phyloP scores from a whole-genome alignment of 2,329 filamentous ascomycete species.

The Hirsutella thompsonii region DNA sequence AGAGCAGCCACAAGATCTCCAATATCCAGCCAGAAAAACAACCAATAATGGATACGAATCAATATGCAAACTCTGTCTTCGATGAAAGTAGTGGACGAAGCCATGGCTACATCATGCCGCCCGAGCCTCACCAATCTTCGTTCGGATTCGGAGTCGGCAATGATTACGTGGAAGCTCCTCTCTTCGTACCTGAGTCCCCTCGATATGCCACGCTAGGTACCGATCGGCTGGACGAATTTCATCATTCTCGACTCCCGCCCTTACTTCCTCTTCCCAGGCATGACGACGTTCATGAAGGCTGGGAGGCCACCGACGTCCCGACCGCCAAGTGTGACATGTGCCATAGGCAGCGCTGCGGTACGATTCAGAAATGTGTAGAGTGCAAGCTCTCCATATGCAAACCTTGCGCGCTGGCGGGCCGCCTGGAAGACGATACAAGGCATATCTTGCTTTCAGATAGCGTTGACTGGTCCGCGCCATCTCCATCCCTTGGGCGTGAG shows the following conservation, averaged over 20 bases:
- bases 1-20: no score
- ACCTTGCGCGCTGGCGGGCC: slow-evolving; percentile 7
- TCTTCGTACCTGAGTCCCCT: no score
- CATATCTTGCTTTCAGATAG: slow-evolving; percentile 9
- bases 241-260: background rate
- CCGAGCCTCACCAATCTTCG: no score
- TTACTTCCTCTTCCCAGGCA: slow-evolving; percentile 1
- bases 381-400: slow-evolving; percentile 13
- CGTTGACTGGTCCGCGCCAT: slow-evolving; percentile 7
- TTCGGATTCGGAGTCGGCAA: no score
- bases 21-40: no score
- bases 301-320: slow-evolving; percentile 9
- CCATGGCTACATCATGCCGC: no score
- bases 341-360: slow-evolving; percentile 9
- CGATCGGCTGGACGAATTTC: no score
- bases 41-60: no score
- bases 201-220: background rate
- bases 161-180: no score
- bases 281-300: slow-evolving; percentile 7
- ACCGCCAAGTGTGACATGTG: slow-evolving; percentile 16
- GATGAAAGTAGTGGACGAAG: no score
- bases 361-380: slow-evolving; percentile 11
- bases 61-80: no score
- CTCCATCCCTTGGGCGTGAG: background rate
- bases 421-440: slow-evolving; percentile 6